phyloP scores from a whole-genome alignment of 148 eudicot genomes.

The Vaccinium darrowii region DNA sequence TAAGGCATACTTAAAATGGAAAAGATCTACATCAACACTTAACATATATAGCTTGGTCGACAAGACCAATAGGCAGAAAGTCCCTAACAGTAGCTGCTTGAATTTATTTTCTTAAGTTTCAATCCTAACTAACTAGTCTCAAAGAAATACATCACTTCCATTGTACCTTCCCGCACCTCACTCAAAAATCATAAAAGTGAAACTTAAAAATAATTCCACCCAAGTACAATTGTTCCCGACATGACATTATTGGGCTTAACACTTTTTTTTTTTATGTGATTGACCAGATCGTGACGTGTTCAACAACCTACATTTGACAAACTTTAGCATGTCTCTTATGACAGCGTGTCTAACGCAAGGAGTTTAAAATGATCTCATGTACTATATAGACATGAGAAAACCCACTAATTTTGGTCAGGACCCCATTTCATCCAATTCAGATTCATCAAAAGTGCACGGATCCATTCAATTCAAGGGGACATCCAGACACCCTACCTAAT shows the following conservation, averaged over 20 bases:
- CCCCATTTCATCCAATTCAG: background rate
- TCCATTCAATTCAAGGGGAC: background rate
- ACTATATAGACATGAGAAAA: background rate
- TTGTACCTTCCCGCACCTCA: background rate
- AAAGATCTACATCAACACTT: background rate
- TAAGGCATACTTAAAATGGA: conserved; percentile 13
- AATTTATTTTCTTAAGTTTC: background rate
- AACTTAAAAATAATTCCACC: background rate
- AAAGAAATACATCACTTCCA: background rate
- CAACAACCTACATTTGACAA: background rate
- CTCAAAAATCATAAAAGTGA: background rate
- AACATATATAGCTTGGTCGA: background rate
- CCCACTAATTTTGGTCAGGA: background rate
- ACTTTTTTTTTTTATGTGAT: background rate
- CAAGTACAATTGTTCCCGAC: background rate
- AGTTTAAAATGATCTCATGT: background rate
- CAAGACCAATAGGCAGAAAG: background rate
- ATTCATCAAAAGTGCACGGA: background rate
- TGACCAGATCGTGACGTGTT: background rate
- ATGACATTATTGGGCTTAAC: background rate
- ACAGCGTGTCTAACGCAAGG: background rate
- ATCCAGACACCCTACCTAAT: background rate
- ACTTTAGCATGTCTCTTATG: background rate
- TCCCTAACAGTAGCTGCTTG: background rate
- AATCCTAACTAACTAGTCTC: background rate